Percentiles rank a stretch among this genome's conserved stretches.
Conservation (phyloP, 768 basidiomycete genomes). For the Guyanaporus albipodus region DNA sequence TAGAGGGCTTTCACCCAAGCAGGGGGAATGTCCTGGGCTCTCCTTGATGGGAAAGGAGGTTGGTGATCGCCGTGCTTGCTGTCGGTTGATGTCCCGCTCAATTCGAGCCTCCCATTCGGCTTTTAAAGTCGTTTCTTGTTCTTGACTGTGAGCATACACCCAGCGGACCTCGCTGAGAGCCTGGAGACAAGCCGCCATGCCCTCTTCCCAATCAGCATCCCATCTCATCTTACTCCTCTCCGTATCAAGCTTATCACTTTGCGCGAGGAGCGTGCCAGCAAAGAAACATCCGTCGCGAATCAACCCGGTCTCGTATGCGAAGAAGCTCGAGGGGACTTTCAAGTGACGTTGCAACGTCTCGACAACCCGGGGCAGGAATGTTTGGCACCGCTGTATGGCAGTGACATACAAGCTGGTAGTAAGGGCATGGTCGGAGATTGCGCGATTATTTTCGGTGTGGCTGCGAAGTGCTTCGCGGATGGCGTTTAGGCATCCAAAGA, state of each 20-base stretch:
- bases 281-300: constrained; percentile 90
- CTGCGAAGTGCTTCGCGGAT: constrained; percentile 68
- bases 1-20: constrained; percentile 20
- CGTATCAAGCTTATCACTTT: constrained; percentile 37
- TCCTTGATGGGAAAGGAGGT: constrained; percentile 22
- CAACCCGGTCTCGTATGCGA: constrained; percentile 81
- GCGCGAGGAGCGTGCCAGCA: constrained; percentile 73
- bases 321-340: constrained; percentile 46
- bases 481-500: constrained; percentile 89
- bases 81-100: constrained; percentile 30
- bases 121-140: constrained; percentile 60
- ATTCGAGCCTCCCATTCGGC: constrained; percentile 42
- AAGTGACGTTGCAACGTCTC: constrained; percentile 51
- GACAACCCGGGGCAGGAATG: constrained; percentile 48
- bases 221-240: constrained; percentile 22
- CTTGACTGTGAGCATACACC: constrained; percentile 72
- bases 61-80: constrained; percentile 21
- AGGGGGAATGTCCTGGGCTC: constrained; percentile 29
- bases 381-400: constrained; percentile 46
- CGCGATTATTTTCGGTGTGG: constrained; percentile 43
- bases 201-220: constrained; percentile 31
- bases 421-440: constrained; percentile 43
- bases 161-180: constrained; percentile 83
- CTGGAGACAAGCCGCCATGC: constrained; percentile 51
- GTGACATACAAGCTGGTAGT: constrained; percentile 44